These are phyloP conservation scores for Ogataea philodendri DNA, from an alignment of 805 yeast genomes.

Conservation along the genomic window DNA sequence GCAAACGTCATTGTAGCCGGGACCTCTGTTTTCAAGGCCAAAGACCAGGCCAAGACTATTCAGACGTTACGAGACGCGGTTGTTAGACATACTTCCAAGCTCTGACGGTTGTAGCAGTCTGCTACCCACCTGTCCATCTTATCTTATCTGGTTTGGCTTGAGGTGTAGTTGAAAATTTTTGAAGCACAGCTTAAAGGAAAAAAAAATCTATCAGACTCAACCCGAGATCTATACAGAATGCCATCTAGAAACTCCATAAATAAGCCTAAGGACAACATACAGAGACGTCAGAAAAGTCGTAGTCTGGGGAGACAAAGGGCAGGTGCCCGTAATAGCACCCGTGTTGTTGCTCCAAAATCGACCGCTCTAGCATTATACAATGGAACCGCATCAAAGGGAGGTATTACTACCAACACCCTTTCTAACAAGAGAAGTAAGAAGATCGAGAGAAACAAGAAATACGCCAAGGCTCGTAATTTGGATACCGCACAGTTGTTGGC, in stretches of 20 bases:
- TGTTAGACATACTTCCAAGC: no score
- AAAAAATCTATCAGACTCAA: slow-evolving; percentile 5
- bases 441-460: slow-evolving; percentile 74
- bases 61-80: slow-evolving; percentile 57
- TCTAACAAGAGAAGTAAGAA: slow-evolving; percentile 79
- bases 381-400: slow-evolving; percentile 32
- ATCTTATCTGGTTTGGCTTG: slow-evolving; percentile 3
- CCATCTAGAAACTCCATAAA: slow-evolving; percentile 81
- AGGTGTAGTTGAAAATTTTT: slow-evolving; percentile 11
- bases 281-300: slow-evolving; percentile 48
- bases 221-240: slow-evolving; percentile 41
- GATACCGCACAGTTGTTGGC: slow-evolving; percentile 40
- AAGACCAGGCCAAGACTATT: slow-evolving; percentile 75
- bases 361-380: slow-evolving; percentile 44
- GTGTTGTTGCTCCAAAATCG: slow-evolving; percentile 19
- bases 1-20: slow-evolving; percentile 99
- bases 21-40: slow-evolving; percentile 85
- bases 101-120: no score
- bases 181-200: slow-evolving; percentile 2
- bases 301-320: slow-evolving; percentile 56
- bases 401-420: slow-evolving; percentile 59
- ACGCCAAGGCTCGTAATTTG: slow-evolving; percentile 54
- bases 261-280: slow-evolving; percentile 65
- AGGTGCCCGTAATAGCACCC: slow-evolving; percentile 21
- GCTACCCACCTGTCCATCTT: no score